Conservation (phyloP, 2,329 filamentous ascomycete genomes). For the Rhynchosporium secalis region DNA sequence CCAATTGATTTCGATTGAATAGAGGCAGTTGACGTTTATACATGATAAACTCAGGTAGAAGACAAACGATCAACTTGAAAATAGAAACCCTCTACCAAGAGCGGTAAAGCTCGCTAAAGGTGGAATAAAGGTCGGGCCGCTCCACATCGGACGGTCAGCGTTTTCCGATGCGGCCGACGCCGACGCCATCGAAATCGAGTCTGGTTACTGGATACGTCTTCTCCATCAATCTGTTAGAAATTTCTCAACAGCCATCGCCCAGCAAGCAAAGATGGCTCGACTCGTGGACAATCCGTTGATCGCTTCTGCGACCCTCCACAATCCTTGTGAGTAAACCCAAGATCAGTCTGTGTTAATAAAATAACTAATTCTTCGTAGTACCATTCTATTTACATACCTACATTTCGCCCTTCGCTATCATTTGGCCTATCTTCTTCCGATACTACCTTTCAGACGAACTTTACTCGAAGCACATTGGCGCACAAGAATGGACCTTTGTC, state of each 20-base stretch:
- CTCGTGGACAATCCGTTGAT: slow-evolving; percentile 94
- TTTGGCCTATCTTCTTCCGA: slow-evolving; percentile 90
- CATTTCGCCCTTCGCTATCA: slow-evolving; percentile 85
- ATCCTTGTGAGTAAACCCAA: slow-evolving; percentile 53
- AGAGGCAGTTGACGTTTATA: too few relatives aligned
- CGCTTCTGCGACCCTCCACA: slow-evolving; percentile 81
- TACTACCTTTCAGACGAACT: slow-evolving; percentile 80
- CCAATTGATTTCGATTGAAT: too few relatives aligned
- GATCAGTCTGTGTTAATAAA: neutral
- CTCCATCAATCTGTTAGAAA: neutral
- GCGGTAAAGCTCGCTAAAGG: neutral
- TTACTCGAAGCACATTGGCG: slow-evolving; percentile 88
- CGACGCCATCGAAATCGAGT: slow-evolving; percentile 2
- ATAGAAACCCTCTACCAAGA: too few relatives aligned
- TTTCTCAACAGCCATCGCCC: slow-evolving; percentile 5
- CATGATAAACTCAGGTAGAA: neutral
- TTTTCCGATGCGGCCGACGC: slow-evolving; percentile 6
- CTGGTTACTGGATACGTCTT: slow-evolving; percentile 9
- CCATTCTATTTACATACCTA: slow-evolving; percentile 81
- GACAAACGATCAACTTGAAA: too few relatives aligned
- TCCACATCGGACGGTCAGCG: neutral
- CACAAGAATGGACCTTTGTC: slow-evolving; percentile 97
- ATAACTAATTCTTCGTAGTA: slow-evolving; percentile 43
- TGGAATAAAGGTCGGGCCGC: slow-evolving; percentile 2
- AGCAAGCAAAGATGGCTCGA: slow-evolving; percentile 58